Evolutionary conservation across 179 eudicot species (phyloP).

Genomic region (Drosera spatulata): DNA sequence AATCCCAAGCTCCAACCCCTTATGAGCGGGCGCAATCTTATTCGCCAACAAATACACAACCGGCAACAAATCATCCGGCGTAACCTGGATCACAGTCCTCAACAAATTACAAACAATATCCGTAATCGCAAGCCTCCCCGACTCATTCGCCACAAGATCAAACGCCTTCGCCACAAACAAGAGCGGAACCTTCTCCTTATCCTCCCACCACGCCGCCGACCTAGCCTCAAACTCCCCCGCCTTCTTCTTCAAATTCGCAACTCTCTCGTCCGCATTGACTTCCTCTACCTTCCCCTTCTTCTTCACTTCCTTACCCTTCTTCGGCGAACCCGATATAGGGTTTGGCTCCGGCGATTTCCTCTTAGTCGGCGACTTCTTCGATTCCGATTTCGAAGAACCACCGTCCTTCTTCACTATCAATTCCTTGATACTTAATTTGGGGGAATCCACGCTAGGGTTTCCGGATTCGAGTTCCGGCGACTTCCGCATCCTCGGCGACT

Average conservation of each 20-base stretch:
- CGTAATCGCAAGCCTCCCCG: slow-evolving; percentile 75
- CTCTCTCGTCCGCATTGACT: slow-evolving; percentile 44
- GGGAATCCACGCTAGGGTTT: background rate
- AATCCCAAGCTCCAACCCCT: slow-evolving; percentile 91
- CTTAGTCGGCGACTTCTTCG: background rate
- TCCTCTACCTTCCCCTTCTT: slow-evolving; percentile 15
- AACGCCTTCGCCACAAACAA: slow-evolving; percentile 60
- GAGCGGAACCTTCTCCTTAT: slow-evolving; percentile 68
- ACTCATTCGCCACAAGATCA: slow-evolving; percentile 59
- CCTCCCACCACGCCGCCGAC: slow-evolving; percentile 67
- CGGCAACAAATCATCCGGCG: slow-evolving; percentile 61
- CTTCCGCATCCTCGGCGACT: background rate
- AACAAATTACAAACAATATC: slow-evolving; percentile 81
- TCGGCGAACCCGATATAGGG: background rate
- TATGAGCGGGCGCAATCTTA: slow-evolving; percentile 77
- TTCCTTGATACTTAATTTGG: too few species aligned
- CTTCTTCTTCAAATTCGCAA: slow-evolving; percentile 49
- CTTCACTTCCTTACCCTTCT: slow-evolving; percentile 2
- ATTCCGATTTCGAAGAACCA: background rate
- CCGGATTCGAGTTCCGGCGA: background rate
- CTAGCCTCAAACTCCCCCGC: slow-evolving; percentile 46
- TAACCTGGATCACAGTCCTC: slow-evolving; percentile 70
- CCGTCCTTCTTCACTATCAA: too few species aligned
- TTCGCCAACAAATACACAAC: slow-evolving; percentile 77
- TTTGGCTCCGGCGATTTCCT: too few species aligned